Percentiles rank a stretch among this genome's conserved stretches.
Evolutionary conservation across 306 rosid species (phyloP).

Genomic region (Begonia loranthoides): DNA sequence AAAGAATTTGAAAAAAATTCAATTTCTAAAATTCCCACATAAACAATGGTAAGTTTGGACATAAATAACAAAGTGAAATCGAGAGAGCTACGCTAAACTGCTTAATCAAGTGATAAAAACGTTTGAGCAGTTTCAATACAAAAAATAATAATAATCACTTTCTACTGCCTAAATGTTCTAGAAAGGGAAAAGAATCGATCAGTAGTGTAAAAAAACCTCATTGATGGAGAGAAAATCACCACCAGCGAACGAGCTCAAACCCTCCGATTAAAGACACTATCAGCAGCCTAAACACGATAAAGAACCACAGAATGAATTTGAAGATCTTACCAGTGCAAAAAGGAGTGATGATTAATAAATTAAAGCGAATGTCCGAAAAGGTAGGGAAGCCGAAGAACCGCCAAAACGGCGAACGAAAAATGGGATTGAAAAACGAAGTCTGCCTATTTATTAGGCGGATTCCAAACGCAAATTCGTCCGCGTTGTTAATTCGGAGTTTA

Average conservation of each 20-base stretch:
- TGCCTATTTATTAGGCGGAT: slow-evolving; percentile 29
- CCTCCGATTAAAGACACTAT: slow-evolving; percentile 14
- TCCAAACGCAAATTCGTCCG: not conserved
- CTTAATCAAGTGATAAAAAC: too few relatives aligned
- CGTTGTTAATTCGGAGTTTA: slow-evolving; percentile 3
- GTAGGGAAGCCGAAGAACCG: slow-evolving; percentile 41
- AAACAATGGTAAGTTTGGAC: too few relatives aligned
- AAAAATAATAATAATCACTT: too few relatives aligned
- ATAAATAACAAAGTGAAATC: too few relatives aligned
- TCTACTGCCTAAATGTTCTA: too few relatives aligned
- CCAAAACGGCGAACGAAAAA: slow-evolving; percentile 28
- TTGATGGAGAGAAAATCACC: too few relatives aligned
- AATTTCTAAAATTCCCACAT: too few relatives aligned
- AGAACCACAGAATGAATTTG: slow-evolving; percentile 16
- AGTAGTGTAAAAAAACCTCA: too few relatives aligned
- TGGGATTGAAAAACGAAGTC: slow-evolving; percentile 8
- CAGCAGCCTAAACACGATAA: slow-evolving; percentile 5
- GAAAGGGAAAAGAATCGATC: too few relatives aligned
- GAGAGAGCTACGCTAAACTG: too few relatives aligned
- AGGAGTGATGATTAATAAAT: slow-evolving; percentile 14
- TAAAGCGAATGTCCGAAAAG: slow-evolving; percentile 46
- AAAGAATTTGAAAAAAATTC: too few relatives aligned
- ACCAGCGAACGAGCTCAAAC: slow-evolving; percentile 15
- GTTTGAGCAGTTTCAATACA: too few relatives aligned
- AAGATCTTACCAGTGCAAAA: slow-evolving; percentile 26